Percentiles rank a stretch among this genome's conserved stretches.
Conservation (phyloP, 202 grass and related monocot species). For the Carex sylvatica region DNA sequence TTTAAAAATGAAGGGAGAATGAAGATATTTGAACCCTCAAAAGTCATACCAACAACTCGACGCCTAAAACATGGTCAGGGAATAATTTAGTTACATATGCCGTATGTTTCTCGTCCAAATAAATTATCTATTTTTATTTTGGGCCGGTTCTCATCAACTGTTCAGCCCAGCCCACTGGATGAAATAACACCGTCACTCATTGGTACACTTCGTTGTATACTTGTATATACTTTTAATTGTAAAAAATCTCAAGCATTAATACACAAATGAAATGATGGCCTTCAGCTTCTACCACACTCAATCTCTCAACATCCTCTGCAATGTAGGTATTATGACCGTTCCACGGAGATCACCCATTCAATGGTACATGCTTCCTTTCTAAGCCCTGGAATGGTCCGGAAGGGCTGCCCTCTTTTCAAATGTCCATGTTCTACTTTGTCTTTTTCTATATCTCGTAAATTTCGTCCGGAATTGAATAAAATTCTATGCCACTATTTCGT, state of each 20-base stretch:
- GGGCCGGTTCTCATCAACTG: background rate
- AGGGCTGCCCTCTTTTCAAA: background rate
- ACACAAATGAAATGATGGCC: background rate
- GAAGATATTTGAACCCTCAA: too few species aligned
- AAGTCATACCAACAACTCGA: too few species aligned
- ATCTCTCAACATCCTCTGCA: background rate
- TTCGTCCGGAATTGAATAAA: too few species aligned
- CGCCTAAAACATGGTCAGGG: background rate
- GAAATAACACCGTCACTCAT: background rate
- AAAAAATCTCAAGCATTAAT: background rate
- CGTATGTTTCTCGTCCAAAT: too few species aligned
- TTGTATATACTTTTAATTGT: background rate
- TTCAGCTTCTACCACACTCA: background rate
- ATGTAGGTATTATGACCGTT: background rate
- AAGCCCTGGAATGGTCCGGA: background rate
- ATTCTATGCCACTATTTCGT: background rate
- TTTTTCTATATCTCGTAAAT: too few species aligned
- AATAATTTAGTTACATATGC: background rate
- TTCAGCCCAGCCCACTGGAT: background rate
- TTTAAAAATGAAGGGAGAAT: too few species aligned
- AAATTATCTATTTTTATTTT: background rate
- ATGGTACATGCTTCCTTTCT: background rate
- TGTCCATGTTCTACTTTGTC: background rate
- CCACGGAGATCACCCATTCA: background rate
- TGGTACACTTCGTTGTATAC: background rate